Base-by-base conservation (phyloP, 1,284 basidiomycete genomes). In the Rhodotorula sp. region DNA sequence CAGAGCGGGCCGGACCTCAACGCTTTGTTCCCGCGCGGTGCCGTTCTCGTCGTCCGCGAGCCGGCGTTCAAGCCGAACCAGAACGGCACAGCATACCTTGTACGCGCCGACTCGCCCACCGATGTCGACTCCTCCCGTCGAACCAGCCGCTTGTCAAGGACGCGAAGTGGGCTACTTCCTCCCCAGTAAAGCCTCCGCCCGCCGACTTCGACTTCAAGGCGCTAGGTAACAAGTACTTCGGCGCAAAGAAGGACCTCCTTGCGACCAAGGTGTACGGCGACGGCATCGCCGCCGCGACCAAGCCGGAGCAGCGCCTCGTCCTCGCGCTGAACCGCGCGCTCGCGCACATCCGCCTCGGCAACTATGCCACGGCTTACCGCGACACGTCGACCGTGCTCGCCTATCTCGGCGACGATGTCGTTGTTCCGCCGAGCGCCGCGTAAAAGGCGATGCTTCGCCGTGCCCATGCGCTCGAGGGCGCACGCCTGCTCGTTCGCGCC, bases 41-140 rank as follows among this genome's bases (percentile, higher is more conserved):
- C 71, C 1, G 64, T 81, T 46, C 66, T 82, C 46, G 79, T 78
- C 29, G 79, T 83, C 50, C 79, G 80, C 27, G 82, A 83, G 64
- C 82, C 82, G 13, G 77, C 71, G 4, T 78, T 15, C 21, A 6
- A 9, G 13, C 61, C 70, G 15, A 71, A 53, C n/a, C 15, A 77
- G 10, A 54, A 69, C 27, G 57, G 71, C 25, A 78, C n/a, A 3
- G 15, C 50, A 3, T 22, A n/a, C 29, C 29, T 36, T 25, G 67
- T 82, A 13, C 80, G 80, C 15, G 72, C 82, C 53, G 81, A 82
- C 81, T 61, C 81, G 3, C 60, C 63, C 0, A 53, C 41, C 36
- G 64, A 70, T 22, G 54, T 25, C 3, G 27, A 21, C n/a, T 63
- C 41, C 27, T 70, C 12, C 13, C 17, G 13, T 48, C 59, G 1